Base-by-base conservation (phyloP, 2,329 filamentous ascomycete species). In the Magnaporthiopsis incrustans region DNA sequence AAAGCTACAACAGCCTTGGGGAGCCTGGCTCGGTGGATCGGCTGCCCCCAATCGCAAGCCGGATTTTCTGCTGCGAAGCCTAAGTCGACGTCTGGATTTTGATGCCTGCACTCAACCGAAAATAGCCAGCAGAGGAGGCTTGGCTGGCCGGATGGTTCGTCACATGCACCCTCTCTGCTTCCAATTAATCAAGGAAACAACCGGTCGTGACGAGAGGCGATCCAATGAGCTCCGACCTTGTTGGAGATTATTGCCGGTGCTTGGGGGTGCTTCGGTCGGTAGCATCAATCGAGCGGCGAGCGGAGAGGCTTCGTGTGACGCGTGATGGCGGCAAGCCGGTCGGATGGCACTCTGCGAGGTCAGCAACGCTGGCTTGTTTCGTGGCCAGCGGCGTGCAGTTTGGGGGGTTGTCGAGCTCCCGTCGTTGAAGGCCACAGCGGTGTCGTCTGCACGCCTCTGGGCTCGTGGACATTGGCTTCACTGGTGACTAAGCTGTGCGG, bases 111-210 rank as follows among this genome's bases (percentile, higher is more conserved):
- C 25, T 38, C 60, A 61, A 61, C 60, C 60, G 25, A n/a, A 61
- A 18, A 25, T 15, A 61, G 60, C 38, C 27, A 57, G 32, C 14
- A 12, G 32, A 14, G 57, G 27, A 25, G 26, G 57, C 35, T 30
- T 18, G 61, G 62, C 30, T 30, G 35, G 53, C 32, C 35, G n/a
- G 61, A 25, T 44, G 56, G 50, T 27, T 32, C 6, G 62, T 63
- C 57, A 63, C 62, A 59, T 63, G 62, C 53, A 59, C 62, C 62
- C 62, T 44, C 62, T 30, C n/a, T 59, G 33, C 60, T 26, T 32
- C 38, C 44, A 22, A 30, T 8, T 44, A 15, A 57, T 8, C 44
- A 25, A 57, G n/a, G 60, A 57, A 53, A 26, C 27, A 62, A 25
- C n/a, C n/a, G 44, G 44, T 6, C 22, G 44, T 53, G 44, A 25